Conservation (phyloP, 441 rosid species). For the Adansonia madagascariensis region DNA sequence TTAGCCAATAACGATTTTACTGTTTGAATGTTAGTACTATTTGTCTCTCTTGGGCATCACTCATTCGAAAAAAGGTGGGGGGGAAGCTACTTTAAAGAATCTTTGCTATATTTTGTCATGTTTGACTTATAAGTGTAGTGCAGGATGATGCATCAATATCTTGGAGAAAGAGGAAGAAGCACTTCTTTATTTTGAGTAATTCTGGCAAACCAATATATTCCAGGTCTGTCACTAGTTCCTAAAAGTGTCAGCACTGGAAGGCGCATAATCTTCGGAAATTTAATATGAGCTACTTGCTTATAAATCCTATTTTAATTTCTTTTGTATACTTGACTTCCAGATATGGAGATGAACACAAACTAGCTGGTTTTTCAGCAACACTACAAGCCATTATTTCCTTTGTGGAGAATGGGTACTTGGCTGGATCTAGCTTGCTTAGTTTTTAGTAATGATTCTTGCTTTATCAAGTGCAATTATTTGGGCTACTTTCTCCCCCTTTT, state of each 20-base stretch:
- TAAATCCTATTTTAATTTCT: background rate
- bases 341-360: slow-evolving; percentile 97
- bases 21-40: background rate
- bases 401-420: slow-evolving; percentile 86
- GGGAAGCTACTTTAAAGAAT: background rate
- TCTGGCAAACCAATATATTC: slow-evolving; percentile 98
- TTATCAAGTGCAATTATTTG: slow-evolving; percentile 21
- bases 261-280: slow-evolving; percentile 11
- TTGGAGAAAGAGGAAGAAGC: slow-evolving; percentile 98
- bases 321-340: slow-evolving; percentile 41
- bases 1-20: background rate
- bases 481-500: slow-evolving; percentile 21
- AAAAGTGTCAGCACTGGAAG: slow-evolving; percentile 1
- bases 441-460: slow-evolving; percentile 5
- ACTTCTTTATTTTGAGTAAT: slow-evolving; percentile 87
- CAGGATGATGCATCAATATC: slow-evolving; percentile 93
- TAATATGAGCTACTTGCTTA: background rate
- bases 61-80: background rate
- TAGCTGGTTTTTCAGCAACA: slow-evolving; percentile 98
- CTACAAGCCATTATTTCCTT: slow-evolving; percentile 97
- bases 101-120: slow-evolving; percentile 26
- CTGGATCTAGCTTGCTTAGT: slow-evolving; percentile 31
- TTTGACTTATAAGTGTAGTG: slow-evolving; percentile 53
- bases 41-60: background rate
- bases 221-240: slow-evolving; percentile 51